A percentile compares a stretch with the other conserved stretches of the same genome.
phyloP scores from a whole-genome alignment of 805 yeast genomes.

The Zygosaccharomyces pseudorouxii region DNA sequence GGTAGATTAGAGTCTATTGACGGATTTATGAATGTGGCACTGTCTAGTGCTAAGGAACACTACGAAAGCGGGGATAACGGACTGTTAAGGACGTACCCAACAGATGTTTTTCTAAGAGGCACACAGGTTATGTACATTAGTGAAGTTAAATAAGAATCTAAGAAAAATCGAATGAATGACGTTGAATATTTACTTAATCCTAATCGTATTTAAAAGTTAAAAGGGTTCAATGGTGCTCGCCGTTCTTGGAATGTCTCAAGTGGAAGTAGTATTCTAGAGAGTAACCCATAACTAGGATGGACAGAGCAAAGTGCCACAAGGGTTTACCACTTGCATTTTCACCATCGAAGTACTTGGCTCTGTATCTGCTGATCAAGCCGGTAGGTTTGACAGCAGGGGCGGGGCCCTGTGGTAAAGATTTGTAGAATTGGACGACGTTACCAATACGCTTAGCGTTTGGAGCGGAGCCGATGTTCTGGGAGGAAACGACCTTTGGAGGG shows the following conservation, averaged over 20 bases:
- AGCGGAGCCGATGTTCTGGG: conserved; percentile 89
- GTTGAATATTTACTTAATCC: background rate
- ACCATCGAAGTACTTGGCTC: conserved; percentile 79
- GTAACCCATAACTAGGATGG: conserved; percentile 75
- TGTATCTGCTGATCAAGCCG: conserved; percentile 71
- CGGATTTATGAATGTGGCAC: conserved; percentile 93
- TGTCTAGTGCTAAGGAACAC: conserved; percentile 69
- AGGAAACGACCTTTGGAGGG: conserved; percentile 98
- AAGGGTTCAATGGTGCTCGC: conserved; percentile 37
- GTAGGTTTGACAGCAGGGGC: conserved; percentile 71
- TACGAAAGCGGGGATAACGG: conserved; percentile 33
- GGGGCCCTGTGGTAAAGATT: conserved; percentile 90
- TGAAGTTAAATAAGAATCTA: conserved; percentile 19
- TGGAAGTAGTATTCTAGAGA: conserved; percentile 91
- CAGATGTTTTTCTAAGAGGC: conserved; percentile 36
- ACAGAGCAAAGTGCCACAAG: conserved; percentile 67
- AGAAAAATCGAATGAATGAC: background rate
- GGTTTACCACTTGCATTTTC: conserved; percentile 83
- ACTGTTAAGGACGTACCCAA: conserved; percentile 28
- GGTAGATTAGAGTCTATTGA: conserved; percentile 83
- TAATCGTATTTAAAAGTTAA: conserved; percentile 5
- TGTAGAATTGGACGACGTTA: conserved; percentile 91
- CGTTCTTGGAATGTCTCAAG: conserved; percentile 55
- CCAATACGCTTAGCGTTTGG: conserved; percentile 97
- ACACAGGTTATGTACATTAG: conserved; percentile 37